Conservation (phyloP, 129 eudicot genomes). For the Tagetes erecta region DNA sequence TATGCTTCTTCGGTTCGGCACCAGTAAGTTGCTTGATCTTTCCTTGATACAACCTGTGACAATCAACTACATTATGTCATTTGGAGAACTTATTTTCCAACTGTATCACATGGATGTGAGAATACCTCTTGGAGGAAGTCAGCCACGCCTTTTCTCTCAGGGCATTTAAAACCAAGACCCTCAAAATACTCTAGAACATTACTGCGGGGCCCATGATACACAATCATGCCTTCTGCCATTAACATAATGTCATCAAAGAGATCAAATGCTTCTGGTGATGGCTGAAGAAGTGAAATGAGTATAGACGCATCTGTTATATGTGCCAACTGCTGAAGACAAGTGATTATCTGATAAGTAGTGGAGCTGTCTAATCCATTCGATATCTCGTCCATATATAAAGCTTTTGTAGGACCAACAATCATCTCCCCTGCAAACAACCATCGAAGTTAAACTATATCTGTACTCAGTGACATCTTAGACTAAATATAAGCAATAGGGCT, state of each 20-base stretch:
- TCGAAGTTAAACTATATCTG: not conserved
- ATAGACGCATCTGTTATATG: slow-evolving; percentile 73
- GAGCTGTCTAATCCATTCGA: slow-evolving; percentile 91
- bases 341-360: slow-evolving; percentile 76
- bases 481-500: not conserved
- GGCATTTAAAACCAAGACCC: slow-evolving; percentile 71
- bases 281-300: slow-evolving; percentile 85
- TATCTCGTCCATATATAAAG: slow-evolving; percentile 81
- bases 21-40: slow-evolving; percentile 59
- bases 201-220: slow-evolving; percentile 68
- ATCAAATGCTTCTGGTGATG: slow-evolving; percentile 80
- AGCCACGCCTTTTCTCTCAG: slow-evolving; percentile 82
- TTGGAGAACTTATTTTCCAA: not conserved
- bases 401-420: slow-evolving; percentile 83
- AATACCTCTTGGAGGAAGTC: slow-evolving; percentile 92
- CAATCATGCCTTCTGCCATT: slow-evolving; percentile 81
- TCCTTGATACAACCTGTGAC: slow-evolving; percentile 46
- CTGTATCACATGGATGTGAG: not conserved
- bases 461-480: not conserved
- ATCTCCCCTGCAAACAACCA: slow-evolving; percentile 59
- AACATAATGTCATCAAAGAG: slow-evolving; percentile 82
- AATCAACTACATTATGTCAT: slow-evolving; percentile 8
- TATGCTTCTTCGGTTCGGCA: slow-evolving; percentile 31
- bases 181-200: slow-evolving; percentile 60
- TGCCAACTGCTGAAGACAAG: slow-evolving; percentile 74